Evolutionary conservation across 2,329 filamentous ascomycete species (phyloP).

Genomic region (Colletotrichum sojae): DNA sequence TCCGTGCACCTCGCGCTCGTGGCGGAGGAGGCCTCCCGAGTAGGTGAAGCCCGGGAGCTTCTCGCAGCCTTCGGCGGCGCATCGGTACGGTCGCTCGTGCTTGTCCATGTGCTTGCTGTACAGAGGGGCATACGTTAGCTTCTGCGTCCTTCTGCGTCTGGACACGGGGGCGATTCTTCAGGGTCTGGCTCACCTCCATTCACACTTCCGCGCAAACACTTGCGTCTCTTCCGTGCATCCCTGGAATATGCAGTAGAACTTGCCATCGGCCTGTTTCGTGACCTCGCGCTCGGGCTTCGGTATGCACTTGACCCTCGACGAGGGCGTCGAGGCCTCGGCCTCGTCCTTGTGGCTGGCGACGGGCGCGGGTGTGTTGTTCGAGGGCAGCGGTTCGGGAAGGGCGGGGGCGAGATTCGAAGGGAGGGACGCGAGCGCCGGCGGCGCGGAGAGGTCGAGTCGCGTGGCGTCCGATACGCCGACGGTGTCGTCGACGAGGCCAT

Average conservation of each 20-base stretch:
- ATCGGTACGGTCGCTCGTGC: conserved; percentile 94
- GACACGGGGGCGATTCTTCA: neutral
- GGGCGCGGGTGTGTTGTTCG: conserved; percentile 28
- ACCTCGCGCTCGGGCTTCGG: conserved; percentile 71
- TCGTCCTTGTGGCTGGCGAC: conserved; percentile 31
- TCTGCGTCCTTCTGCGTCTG: neutral
- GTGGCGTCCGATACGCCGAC: conserved; percentile 54
- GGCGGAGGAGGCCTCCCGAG: conserved; percentile 87
- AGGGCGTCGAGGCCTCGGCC: conserved; percentile 37
- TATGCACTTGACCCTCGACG: conserved; percentile 65
- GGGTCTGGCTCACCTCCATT: conserved; percentile 84
- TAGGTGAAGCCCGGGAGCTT: conserved; percentile 97
- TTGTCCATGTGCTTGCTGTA: conserved; percentile 97
- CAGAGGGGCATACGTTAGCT: conserved; percentile 43
- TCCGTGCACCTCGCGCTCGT: conserved; percentile 94
- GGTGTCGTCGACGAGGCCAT: conserved; percentile 52
- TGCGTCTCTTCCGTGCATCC: conserved; percentile 77
- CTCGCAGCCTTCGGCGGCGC: conserved; percentile 84
- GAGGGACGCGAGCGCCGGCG: conserved; percentile 49
- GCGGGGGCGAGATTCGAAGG: conserved; percentile 49
- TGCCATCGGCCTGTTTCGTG: conserved; percentile 77
- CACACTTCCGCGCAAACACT: conserved; percentile 86
- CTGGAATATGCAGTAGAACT: conserved; percentile 80
- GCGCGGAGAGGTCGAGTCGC: conserved; percentile 55
- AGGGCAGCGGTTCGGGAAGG: conserved; percentile 50